phyloP scores from a whole-genome alignment of 192 early-diverging fungal species.

The Podila epicladia region DNA sequence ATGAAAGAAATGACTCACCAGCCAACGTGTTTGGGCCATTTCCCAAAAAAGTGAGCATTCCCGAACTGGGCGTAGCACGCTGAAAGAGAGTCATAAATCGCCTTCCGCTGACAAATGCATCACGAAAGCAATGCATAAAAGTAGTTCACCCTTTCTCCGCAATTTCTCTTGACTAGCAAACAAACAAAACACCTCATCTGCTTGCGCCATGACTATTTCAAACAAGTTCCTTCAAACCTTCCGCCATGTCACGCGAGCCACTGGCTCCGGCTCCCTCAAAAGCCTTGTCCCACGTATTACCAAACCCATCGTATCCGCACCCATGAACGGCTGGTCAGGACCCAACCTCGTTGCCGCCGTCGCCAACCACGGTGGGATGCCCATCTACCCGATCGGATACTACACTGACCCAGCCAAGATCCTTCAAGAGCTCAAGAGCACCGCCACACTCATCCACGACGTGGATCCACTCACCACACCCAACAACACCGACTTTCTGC shows the following conservation, averaged over 20 bases:
- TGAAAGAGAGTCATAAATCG: too few relatives aligned
- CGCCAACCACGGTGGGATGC: slow-evolving; percentile 51
- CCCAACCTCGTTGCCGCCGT: slow-evolving; percentile 51
- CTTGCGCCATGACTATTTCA: background rate
- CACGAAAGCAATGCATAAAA: too few relatives aligned
- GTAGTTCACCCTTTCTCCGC: too few relatives aligned
- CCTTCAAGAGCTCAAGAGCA: slow-evolving; percentile 26
- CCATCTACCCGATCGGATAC: slow-evolving; percentile 38
- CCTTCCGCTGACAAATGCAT: too few relatives aligned
- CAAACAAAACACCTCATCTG: background rate
- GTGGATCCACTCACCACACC: background rate
- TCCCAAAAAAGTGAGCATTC: too few relatives aligned
- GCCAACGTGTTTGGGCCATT: too few relatives aligned
- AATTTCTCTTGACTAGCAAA: background rate
- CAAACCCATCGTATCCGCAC: slow-evolving; percentile 53
- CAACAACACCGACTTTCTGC: slow-evolving; percentile 22
- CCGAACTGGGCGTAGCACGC: too few relatives aligned
- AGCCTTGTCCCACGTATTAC: slow-evolving; percentile 14
- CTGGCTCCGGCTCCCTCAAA: background rate
- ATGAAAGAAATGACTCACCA: too few relatives aligned
- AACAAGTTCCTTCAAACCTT: slow-evolving; percentile 16
- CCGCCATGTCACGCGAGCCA: slow-evolving; percentile 8
- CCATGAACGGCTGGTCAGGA: slow-evolving; percentile 56
- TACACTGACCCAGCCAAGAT: slow-evolving; percentile 29
- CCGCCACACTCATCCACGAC: slow-evolving; percentile 9